A percentile compares a stretch with the other conserved stretches of the same genome.
These are phyloP conservation scores for Arxiozyma slooffiae DNA, from an alignment of 1,139 yeast genomes.

Conservation along the genomic window DNA sequence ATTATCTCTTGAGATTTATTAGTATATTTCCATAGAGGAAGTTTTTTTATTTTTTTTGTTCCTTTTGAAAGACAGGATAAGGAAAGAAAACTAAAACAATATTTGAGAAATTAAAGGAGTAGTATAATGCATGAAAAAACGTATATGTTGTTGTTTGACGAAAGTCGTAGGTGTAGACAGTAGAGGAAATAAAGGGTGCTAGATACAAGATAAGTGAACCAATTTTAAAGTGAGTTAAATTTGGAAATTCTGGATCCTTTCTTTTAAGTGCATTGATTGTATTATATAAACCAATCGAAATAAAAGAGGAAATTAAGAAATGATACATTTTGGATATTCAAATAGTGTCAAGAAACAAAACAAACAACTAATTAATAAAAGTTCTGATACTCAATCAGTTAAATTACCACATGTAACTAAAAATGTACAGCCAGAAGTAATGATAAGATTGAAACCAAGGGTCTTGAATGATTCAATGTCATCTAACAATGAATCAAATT, in stretches of 20 bases:
- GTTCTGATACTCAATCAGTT: neutral
- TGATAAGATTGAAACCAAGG: neutral
- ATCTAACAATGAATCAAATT: neutral
- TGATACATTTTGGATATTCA: slow-evolving; percentile 3
- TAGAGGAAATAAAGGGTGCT: neutral
- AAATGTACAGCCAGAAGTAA: neutral
- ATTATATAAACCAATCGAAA: no score
- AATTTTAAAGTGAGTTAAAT: no score
- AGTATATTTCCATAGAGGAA: neutral
- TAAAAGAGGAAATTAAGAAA: neutral
- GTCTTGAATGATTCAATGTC: neutral
- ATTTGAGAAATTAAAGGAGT: neutral
- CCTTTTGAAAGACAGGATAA: neutral
- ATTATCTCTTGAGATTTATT: no score
- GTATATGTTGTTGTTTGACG: neutral
- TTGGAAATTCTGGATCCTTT: neutral
- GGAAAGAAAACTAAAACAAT: neutral
- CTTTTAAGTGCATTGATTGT: no score
- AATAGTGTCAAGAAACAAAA: neutral
- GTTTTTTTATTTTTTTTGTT: no score
- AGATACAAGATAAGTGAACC: neutral
- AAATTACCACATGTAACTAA: neutral
- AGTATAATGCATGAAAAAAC: neutral
- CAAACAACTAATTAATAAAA: neutral
- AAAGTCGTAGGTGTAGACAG: neutral